A percentile compares a stretch with the other conserved stretches of the same genome.
These are phyloP conservation scores for Globisporangium middletonii DNA, from an alignment of 352 stramenopile genomes.

Conservation along the genomic window DNA sequence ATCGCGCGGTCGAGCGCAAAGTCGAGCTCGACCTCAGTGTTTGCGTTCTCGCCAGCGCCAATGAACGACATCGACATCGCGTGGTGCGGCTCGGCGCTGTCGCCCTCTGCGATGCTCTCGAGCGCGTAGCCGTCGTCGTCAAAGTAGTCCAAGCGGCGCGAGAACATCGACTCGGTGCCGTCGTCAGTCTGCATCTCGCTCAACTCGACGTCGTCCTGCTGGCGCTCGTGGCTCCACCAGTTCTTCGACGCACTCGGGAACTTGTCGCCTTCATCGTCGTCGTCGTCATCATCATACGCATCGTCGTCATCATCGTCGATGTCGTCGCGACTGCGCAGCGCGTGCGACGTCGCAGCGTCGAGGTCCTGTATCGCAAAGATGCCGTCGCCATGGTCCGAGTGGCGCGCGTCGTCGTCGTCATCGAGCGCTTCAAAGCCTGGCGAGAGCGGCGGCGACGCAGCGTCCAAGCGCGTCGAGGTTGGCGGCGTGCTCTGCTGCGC, in stretches of 20 bases:
- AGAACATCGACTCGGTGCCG: slow-evolving; percentile 55
- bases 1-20: slow-evolving; percentile 71
- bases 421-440: slow-evolving; percentile 25
- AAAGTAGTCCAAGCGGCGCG: slow-evolving; percentile 48
- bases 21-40: slow-evolving; percentile 80
- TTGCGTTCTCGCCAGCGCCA: slow-evolving; percentile 54
- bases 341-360: neutral
- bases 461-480: slow-evolving; percentile 5
- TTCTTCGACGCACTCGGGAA: slow-evolving; percentile 60
- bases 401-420: neutral
- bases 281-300: slow-evolving; percentile 31
- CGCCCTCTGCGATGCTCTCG: slow-evolving; percentile 6
- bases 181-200: slow-evolving; percentile 76
- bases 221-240: slow-evolving; percentile 60
- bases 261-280: slow-evolving; percentile 26
- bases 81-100: slow-evolving; percentile 21
- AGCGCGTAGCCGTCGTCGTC: slow-evolving; percentile 31
- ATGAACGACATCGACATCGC: slow-evolving; percentile 83
- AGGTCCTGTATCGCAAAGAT: slow-evolving; percentile 19
- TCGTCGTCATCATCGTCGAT: neutral
- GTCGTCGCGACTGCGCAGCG: neutral
- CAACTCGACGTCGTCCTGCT: slow-evolving; percentile 47
- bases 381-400: slow-evolving; percentile 6
- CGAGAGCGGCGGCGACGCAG: slow-evolving; percentile 17
- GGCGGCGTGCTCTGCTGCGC: slow-evolving; percentile 11